Base-by-base conservation (phyloP, 352 stramenopile species). In the Globisporangium carolinianum region DNA sequence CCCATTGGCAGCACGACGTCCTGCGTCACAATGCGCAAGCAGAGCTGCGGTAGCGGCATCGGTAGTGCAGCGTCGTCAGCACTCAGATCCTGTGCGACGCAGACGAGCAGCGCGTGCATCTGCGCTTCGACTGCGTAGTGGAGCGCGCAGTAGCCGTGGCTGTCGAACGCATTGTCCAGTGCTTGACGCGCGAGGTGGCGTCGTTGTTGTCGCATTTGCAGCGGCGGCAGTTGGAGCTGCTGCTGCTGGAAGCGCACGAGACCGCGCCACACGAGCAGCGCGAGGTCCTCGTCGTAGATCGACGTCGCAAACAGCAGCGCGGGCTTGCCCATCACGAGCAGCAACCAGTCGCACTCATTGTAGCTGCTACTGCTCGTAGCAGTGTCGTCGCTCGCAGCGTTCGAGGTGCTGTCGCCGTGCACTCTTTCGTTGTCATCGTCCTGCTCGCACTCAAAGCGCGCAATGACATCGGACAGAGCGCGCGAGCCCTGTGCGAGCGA, bases 221-320 rank as follows among this genome's bases (percentile, higher is more conserved):
- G 24, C 24, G 24, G 24, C 24, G 24, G 24, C 2, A 32, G 24
- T 32, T 32, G 24, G 24, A 32, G 24, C 36, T 78, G 67, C 1
- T 35, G 53, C 32, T 65, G 57, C 32, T 82, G 75, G 66, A 89
- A 72, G 24, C 65, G 65, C 24, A 80, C 45, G 24, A 88, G 70
- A 0, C 79, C 81, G 36, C 58, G 58, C 77, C 79, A 89, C 62
- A 91, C 73, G 39, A 86, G 57, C 37, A 75, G 49, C 38, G 80
- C 76, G 39, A 94, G 68, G 41, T 91, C 76, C 58, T 94, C 84
- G 61, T 94, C 84, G 60, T 94, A 94, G 54, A 94, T 87, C 47
- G 84, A 91, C 6, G 84, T 71, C 39, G 83, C 80, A 52, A 92
- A 94, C 15, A 90, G 63, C 38, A 94, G 69, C 51, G 80, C 78